Percentiles rank a stretch among this genome's conserved stretches.
These are phyloP conservation scores for Aspergillus transmontanensis DNA, from an alignment of 2,329 filamentous ascomycete species.

Conservation along the genomic window DNA sequence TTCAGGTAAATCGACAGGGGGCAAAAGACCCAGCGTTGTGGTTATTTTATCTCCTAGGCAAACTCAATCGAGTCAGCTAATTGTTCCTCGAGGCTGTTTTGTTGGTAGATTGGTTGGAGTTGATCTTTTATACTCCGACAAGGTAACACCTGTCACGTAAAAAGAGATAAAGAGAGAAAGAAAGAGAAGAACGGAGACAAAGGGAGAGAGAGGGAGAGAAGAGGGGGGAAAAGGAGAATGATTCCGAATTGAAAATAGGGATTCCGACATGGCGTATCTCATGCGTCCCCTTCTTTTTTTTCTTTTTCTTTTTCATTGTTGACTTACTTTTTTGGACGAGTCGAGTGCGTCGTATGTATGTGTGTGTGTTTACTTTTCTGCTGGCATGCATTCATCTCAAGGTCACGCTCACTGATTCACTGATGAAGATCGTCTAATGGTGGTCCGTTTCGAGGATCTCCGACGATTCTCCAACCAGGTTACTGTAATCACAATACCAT, in stretches of 20 bases:
- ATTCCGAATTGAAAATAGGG: constrained; percentile 3
- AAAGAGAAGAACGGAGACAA: background rate
- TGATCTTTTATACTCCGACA: background rate
- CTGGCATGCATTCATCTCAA: background rate
- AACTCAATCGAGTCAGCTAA: constrained; percentile 13
- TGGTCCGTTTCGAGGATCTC: constrained; percentile 3
- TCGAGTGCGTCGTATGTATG: background rate
- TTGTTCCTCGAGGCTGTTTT: background rate
- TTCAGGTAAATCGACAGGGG: constrained; percentile 19
- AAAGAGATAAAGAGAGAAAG: background rate
- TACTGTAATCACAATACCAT: constrained; percentile 1
- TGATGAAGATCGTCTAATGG: constrained; percentile 2
- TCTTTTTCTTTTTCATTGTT: background rate
- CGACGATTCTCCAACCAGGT: background rate
- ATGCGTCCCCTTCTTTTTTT: background rate
- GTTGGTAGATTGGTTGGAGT: background rate
- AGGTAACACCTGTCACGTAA: background rate
- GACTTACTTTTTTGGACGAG: background rate
- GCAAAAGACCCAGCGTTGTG: constrained; percentile 9
- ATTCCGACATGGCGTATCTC: background rate
- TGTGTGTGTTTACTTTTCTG: background rate
- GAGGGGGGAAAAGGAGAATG: background rate
- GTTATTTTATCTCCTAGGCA: constrained; percentile 10
- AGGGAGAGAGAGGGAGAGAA: background rate
- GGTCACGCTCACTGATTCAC: constrained; percentile 2